Base-by-base conservation (phyloP, 2,329 filamentous ascomycete species). In the Hymenoscyphus infarciens region DNA sequence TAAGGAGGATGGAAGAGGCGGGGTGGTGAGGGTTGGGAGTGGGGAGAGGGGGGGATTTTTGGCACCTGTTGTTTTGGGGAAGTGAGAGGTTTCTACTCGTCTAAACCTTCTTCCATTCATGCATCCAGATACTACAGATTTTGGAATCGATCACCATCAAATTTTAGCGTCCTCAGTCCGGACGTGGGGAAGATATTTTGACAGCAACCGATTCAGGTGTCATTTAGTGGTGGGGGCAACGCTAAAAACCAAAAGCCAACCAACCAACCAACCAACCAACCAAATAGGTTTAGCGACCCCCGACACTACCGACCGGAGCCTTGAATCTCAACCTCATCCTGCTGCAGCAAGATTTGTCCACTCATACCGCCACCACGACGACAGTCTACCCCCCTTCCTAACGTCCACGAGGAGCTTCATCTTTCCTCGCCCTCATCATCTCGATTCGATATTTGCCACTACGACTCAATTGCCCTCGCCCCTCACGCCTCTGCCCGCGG, bases 351-450 rank as follows among this genome's bases (percentile, higher is more conserved):
- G 8, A n/a, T 19, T 11, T 10, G 42, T 49, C n/a, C 42, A 54
- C 13, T 54, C 52, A 54, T 54, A 15, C 52, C 52, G 25, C 52
- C n/a, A 49, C n/a, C 42, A 49, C 42, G 19, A 54, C 49, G 5
- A 54, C 49, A 54, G 22, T 19, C 15, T 8, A 19, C 2, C 16
- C 52, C 16, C 52, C 4, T 3, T 10, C 4, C 52, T 22, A 53
- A 25, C 49, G 16, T 25, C 45, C 5, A 54, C 52, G 25, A 54
- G 52, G 7, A 5, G 19, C 11, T 31, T n/a, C 16, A n/a, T 10
- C 11, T 15, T 16, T 5, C 25, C 25, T 54, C 52, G 11, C 29
- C 22, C 52, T 54, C n/a, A 5, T 15, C 19, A 54, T 29, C n/a
- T n/a, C 42, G 6, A 49, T 49, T 35, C 42, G n/a, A 49, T 1